Conservation (phyloP, 176 grass and related monocot species). For the Chrysopogon serrulatus region DNA sequence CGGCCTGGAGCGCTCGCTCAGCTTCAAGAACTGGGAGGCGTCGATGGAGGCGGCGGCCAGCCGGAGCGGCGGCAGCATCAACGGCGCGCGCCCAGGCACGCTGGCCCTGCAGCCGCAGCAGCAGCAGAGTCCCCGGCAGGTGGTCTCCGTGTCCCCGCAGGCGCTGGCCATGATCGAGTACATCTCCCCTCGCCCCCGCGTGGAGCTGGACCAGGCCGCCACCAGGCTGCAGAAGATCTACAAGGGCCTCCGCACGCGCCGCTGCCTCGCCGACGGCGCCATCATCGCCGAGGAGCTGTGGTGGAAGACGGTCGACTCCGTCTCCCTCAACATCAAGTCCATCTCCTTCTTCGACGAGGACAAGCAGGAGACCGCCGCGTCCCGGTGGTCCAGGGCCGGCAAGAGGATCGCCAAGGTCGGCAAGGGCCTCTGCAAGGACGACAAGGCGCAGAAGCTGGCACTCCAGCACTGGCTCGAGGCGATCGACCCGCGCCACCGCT, state of each 20-base stretch:
- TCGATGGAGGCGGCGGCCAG: neutral
- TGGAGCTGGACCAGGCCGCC: conserved; percentile 71
- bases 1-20: conserved; percentile 58
- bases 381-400: conserved; percentile 64
- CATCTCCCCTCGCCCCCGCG: conserved; percentile 54
- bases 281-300: conserved; percentile 94
- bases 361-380: conserved; percentile 74
- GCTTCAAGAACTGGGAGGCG: conserved; percentile 86
- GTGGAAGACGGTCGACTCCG: conserved; percentile 89
- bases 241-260: conserved; percentile 83
- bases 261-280: conserved; percentile 91
- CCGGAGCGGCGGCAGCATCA: neutral
- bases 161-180: conserved; percentile 33
- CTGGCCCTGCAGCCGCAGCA: conserved; percentile 3
- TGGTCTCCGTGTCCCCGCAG: neutral
- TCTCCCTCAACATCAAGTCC: conserved; percentile 58
- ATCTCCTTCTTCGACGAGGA: conserved; percentile 81
- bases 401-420: conserved; percentile 88
- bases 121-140: neutral
- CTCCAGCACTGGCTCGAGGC: conserved; percentile 96
- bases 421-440: conserved; percentile 91
- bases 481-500: conserved; percentile 97
- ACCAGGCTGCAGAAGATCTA: conserved; percentile 83
- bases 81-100: conserved; percentile 30
- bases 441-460: conserved; percentile 90